These are phyloP conservation scores for Vanrija humicola DNA, from an alignment of 1,284 basidiomycete genomes.

Conservation along the genomic window DNA sequence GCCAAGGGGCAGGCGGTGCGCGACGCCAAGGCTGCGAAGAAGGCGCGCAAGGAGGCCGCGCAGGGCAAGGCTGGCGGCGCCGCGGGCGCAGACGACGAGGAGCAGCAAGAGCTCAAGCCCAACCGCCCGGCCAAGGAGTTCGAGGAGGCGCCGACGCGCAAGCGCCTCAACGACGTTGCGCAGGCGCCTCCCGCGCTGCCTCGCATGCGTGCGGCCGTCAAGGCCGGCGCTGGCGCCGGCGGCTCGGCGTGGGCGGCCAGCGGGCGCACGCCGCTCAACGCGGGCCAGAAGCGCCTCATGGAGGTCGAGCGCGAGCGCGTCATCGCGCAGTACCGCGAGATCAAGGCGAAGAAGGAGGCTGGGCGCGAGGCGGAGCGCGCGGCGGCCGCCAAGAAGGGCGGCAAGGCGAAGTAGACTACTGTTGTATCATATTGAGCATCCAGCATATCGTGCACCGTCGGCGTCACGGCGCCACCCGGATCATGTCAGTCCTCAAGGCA, in stretches of 20 bases:
- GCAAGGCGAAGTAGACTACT: constrained; percentile 16
- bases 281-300: constrained; percentile 43
- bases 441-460: neutral
- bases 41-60: constrained; percentile 9
- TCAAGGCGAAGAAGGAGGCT: constrained; percentile 18
- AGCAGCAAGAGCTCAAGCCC: constrained; percentile 2
- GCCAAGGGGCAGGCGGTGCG: constrained; percentile 23
- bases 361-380: constrained; percentile 5
- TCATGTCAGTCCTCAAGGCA: too few relatives aligned
- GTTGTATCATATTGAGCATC: constrained; percentile 1
- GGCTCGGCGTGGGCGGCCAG: neutral
- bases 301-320: constrained; percentile 45
- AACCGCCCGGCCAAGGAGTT: constrained; percentile 9
- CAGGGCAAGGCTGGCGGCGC: constrained; percentile 5
- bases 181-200: constrained; percentile 27
- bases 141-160: constrained; percentile 7
- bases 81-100: neutral
- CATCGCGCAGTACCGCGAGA: constrained; percentile 35
- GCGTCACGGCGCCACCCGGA: too few relatives aligned
- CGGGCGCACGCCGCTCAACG: constrained; percentile 34
- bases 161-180: constrained; percentile 25
- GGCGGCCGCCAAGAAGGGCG: constrained; percentile 2
- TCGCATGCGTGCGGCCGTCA: constrained; percentile 13
- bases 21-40: constrained; percentile 24
- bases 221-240: neutral